Evolutionary conservation across 75 land plant genomes (phyloP), one percentile per base, ranked within the genome.

Genomic region (Selaginella moellendorffii): DNA sequence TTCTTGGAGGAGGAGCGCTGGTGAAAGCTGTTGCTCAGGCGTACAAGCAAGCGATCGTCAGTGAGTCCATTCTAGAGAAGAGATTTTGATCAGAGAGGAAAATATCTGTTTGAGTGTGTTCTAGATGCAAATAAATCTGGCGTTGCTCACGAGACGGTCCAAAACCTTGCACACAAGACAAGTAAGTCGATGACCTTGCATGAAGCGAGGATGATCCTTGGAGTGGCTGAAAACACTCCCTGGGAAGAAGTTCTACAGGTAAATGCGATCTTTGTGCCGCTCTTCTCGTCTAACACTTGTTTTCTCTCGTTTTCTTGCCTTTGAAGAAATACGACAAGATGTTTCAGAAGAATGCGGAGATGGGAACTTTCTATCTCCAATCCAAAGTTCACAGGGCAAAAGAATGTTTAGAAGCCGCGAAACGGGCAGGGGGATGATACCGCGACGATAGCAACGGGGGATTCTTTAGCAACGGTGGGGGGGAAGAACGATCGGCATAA

Each of bases 151-250:
- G 96, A 89, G 60, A 65, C 90, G 65, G 54, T 83, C 25, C 83
- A 85, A 31, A 83, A 83, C 52, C 10, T 65, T 1, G 29, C 65
- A 1, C 71, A 72, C 5, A 73, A 77, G 60, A 71, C 42, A 26
- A 78, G 84, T 67, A 89, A 85, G 74, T 56, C 72, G 0, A 80
- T 89, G 84, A 79, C 79, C 1, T 86, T 80, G 72, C 79, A 75
- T 36, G 96, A 89, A 70, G 96, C 96, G 9, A 81, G 90, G 62
- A 80, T 80, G 75, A 81, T 89, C 53, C 77, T 89, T 20, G 96
- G 96, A 21, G 77, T 89, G 1, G 54, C 73, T 12, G 82, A 85
- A 71, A 31, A 77, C 2, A 27, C 96, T 5, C 22, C 90, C 29
- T 81, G 86, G 84, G 90, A 89, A 26, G 90, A 83, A 51, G 56